Conservation (phyloP, 768 basidiomycete genomes). For the Cubamyces sp. region DNA sequence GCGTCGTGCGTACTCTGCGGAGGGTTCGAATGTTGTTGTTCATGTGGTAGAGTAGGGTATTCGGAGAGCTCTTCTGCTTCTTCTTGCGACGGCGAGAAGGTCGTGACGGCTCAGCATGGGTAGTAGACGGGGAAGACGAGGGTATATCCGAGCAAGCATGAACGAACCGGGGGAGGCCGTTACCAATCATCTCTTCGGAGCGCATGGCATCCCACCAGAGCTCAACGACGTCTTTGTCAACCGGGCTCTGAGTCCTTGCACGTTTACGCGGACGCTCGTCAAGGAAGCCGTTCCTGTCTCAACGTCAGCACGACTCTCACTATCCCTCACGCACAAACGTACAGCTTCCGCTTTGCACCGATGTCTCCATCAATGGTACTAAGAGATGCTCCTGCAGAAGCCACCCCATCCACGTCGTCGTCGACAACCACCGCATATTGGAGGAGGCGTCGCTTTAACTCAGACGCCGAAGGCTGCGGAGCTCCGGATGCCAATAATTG, state of each 20-base stretch:
- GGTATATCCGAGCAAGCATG: slow-evolving; percentile 31
- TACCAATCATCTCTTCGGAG: slow-evolving; percentile 61
- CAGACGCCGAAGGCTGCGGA: slow-evolving; percentile 8
- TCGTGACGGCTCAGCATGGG: slow-evolving; percentile 28
- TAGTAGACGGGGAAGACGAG: slow-evolving; percentile 28
- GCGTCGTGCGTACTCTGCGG: slow-evolving; percentile 71
- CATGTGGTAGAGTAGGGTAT: slow-evolving; percentile 67
- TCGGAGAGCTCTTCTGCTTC: slow-evolving; percentile 30
- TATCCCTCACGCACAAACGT: slow-evolving; percentile 24
- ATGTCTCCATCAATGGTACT: slow-evolving; percentile 37
- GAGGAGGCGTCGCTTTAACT: slow-evolving; percentile 29
- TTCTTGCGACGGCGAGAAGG: slow-evolving; percentile 39
- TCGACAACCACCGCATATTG: slow-evolving; percentile 29
- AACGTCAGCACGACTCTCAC: slow-evolving; percentile 8
- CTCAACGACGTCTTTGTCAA: slow-evolving; percentile 51
- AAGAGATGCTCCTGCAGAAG: neutral
- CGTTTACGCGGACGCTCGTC: slow-evolving; percentile 66
- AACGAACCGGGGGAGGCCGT: slow-evolving; percentile 59
- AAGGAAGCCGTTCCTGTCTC: slow-evolving; percentile 33
- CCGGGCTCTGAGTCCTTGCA: slow-evolving; percentile 48
- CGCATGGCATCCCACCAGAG: slow-evolving; percentile 80
- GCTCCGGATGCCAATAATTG: slow-evolving; percentile 14
- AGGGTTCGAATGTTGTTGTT: slow-evolving; percentile 78
- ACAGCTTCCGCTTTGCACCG: slow-evolving; percentile 74
- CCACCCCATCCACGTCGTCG: slow-evolving; percentile 36